Conservation (phyloP, 108 stramenopile species). For the Stephanodiscus triporus region DNA sequence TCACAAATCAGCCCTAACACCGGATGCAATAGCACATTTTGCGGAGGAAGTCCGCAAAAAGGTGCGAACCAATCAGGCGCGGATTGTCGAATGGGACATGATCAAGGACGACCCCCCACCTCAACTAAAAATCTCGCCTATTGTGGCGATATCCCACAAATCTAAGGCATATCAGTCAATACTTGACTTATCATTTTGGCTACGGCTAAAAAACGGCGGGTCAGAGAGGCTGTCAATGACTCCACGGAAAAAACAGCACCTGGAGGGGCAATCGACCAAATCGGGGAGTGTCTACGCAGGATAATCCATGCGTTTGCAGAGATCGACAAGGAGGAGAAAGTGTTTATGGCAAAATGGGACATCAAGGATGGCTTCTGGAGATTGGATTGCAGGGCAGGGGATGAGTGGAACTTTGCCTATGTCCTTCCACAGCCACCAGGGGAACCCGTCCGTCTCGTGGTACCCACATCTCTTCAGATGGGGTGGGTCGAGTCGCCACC, state of each 20-base stretch:
- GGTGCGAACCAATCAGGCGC: neutral
- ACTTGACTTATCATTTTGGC: slow-evolving; percentile 14
- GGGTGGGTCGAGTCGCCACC: slow-evolving; percentile 53
- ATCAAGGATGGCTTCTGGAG: slow-evolving; percentile 43
- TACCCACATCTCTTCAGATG: slow-evolving; percentile 43
- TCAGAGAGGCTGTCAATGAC: slow-evolving; percentile 14
- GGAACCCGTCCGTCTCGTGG: slow-evolving; percentile 16
- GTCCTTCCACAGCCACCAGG: slow-evolving; percentile 16
- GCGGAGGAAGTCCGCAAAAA: slow-evolving; percentile 8
- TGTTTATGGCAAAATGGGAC: slow-evolving; percentile 30
- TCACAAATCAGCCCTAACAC: no score
- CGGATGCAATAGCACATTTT: no score
- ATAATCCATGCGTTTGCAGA: slow-evolving; percentile 21
- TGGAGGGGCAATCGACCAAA: slow-evolving; percentile 10
- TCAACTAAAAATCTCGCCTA: slow-evolving; percentile 18
- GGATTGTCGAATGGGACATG: slow-evolving; percentile 18
- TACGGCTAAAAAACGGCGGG: slow-evolving; percentile 11
- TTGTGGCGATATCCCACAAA: slow-evolving; percentile 25
- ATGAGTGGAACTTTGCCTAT: slow-evolving; percentile 42
- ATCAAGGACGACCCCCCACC: slow-evolving; percentile 10
- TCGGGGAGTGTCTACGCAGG: slow-evolving; percentile 4
- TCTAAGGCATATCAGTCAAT: slow-evolving; percentile 8
- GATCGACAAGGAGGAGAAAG: neutral
- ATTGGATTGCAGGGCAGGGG: slow-evolving; percentile 18
- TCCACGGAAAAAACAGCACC: slow-evolving; percentile 5